Percentiles rank a stretch among this genome's conserved stretches.
phyloP scores from a whole-genome alignment of 106 monocot species.

The Cymbidium sinense region DNA sequence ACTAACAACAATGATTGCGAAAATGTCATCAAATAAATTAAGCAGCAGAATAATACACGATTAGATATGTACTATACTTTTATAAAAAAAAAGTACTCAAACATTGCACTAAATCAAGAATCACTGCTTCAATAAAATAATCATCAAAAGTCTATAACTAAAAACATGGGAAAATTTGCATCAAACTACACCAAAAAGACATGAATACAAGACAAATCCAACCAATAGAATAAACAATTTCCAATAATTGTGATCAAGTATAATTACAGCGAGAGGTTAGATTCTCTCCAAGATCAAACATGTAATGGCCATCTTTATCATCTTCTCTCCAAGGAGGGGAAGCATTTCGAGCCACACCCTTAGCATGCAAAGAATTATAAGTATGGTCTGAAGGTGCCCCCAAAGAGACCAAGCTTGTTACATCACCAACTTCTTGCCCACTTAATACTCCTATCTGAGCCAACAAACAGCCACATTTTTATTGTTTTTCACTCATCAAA shows the following conservation, averaged over 20 bases:
- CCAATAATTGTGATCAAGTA: slow-evolving; percentile 32
- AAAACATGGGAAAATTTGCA: neutral
- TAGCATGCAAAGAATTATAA: slow-evolving; percentile 41
- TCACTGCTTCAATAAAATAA: neutral
- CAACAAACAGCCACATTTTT: slow-evolving; percentile 70
- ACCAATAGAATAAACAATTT: neutral
- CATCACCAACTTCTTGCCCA: slow-evolving; percentile 88
- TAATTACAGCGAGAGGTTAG: slow-evolving; percentile 96
- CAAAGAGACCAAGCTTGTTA: slow-evolving; percentile 34
- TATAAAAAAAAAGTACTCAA: neutral
- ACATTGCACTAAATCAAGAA: neutral
- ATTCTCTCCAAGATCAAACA: slow-evolving; percentile 89
- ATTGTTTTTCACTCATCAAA: slow-evolving; percentile 29
- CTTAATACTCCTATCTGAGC: slow-evolving; percentile 72
- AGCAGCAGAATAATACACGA: neutral
- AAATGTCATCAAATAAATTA: too few species aligned
- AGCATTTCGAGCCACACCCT: slow-evolving; percentile 47
- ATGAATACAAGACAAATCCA: neutral
- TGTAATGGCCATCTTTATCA: slow-evolving; percentile 97
- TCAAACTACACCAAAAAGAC: neutral
- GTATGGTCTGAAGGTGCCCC: slow-evolving; percentile 31
- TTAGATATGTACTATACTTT: neutral
- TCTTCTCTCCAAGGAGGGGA: slow-evolving; percentile 95
- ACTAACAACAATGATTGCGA: neutral
- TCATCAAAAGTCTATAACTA: neutral